phyloP scores from a whole-genome alignment of 108 stramenopile species.

The Cyclotella distinguenda region DNA sequence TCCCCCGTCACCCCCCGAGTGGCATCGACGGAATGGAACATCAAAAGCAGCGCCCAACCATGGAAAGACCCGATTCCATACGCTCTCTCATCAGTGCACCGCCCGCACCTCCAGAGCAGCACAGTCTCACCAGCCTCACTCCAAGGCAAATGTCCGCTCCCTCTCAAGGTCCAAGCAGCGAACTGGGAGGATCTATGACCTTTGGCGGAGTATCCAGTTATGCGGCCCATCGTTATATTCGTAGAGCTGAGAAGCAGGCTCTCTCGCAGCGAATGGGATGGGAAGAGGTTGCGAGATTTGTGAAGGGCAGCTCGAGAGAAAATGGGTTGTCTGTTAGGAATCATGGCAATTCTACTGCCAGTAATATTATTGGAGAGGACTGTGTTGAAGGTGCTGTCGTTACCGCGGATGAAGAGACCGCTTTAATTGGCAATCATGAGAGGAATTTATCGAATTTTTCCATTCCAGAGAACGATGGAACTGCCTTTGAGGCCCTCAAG shows the following conservation, averaged over 20 bases:
- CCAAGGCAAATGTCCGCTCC: not conserved
- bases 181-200: not conserved
- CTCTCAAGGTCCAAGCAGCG: not conserved
- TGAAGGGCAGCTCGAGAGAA: not conserved
- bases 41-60: not conserved
- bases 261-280: constrained; percentile 6
- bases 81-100: constrained; percentile 19
- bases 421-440: not conserved
- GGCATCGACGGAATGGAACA: not conserved
- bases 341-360: too few species aligned
- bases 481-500: constrained; percentile 25
- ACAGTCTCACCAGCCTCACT: constrained; percentile 3
- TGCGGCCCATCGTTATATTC: constrained; percentile 21
- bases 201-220: constrained; percentile 18
- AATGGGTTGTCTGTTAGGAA: not conserved
- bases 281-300: not conserved
- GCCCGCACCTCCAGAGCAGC: constrained; percentile 25
- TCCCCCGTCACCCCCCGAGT: not conserved
- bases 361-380: too few species aligned
- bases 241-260: constrained; percentile 10
- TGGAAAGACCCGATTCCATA: not conserved
- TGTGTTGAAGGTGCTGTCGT: not conserved
- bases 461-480: not conserved
- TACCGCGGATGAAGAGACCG: constrained; percentile 2
- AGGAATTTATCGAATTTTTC: not conserved